Base-by-base conservation (phyloP, 1,139 yeast species). In the Insectozyma bohioensis region DNA sequence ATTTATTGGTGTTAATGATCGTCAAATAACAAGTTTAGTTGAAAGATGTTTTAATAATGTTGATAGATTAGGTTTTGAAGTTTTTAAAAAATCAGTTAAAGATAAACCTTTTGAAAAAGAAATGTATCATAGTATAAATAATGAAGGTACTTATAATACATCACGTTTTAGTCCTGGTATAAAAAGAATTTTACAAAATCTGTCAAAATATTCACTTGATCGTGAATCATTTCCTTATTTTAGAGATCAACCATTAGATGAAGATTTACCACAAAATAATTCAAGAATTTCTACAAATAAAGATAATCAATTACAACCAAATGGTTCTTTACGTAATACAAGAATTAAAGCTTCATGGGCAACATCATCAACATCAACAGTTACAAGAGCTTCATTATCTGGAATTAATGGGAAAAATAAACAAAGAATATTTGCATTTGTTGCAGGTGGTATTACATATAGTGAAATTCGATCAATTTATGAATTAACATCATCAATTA, bases 361-460 rank as follows among this genome's bases (percentile, higher is more conserved):
- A 1, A 73, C 69, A 39, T 65, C 74, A 10, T 67, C 79, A 15
- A 55, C 37, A 10, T 34, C 45, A 6, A 15, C 40, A 4, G 20
- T 22, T 20, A 24, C 39, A 9, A 19, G 33, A 25, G 22, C 26
- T 20, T 28, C 31, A 5, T 19, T 10, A 16, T 18, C 28, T 16
- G 30, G 26, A 9, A 10, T 19, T 5, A 24, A 17, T 9, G 25
- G 24, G 9, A 65, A 71, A n/a, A 74, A 78, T 27, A 74, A 77
- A 44, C 95, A 85, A 49, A 63, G 92, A 30, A 70, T 90, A 6
- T 77, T 90, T 47, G 78, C 88, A 40, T 92, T 80, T 52, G 75
- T 88, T 24, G 85, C 94, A 1, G 99, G 99, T 14, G 98, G 98
- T 8, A 62, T 85, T 24, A 87, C 97, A 0, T 78, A 83, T 44